Percentiles rank a stretch among this genome's conserved stretches.
These are phyloP conservation scores for Aspergillus sp. DNA, from an alignment of 2,329 filamentous ascomycete genomes.

Conservation along the genomic window DNA sequence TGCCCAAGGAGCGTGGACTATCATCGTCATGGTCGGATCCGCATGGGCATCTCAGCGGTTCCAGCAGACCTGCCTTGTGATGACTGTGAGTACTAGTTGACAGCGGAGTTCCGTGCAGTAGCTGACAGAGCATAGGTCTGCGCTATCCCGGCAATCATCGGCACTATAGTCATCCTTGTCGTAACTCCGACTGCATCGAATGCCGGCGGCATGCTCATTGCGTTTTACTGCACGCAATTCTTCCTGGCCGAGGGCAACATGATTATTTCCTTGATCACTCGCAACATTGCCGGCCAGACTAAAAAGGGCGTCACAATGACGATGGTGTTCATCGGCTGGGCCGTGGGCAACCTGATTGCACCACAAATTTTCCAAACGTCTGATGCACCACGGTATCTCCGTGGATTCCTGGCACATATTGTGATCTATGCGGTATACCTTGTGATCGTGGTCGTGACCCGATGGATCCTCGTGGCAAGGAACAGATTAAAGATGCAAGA, in stretches of 20 bases:
- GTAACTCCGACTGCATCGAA: constrained; percentile 53
- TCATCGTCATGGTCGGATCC: constrained; percentile 62
- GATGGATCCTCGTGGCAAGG: not conserved
- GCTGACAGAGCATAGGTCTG: constrained; percentile 52
- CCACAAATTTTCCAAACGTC: constrained; percentile 12
- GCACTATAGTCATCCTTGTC: constrained; percentile 66
- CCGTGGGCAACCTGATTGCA: constrained; percentile 15
- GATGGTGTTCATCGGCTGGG: constrained; percentile 56
- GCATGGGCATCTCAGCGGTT: constrained; percentile 64
- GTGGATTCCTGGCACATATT: constrained; percentile 15
- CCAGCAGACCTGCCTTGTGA: constrained; percentile 58
- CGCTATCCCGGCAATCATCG: constrained; percentile 64
- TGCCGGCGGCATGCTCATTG: constrained; percentile 62
- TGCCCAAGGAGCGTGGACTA: constrained; percentile 69
- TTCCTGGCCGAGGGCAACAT: constrained; percentile 65
- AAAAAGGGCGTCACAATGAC: constrained; percentile 65
- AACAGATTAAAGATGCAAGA: not conserved
- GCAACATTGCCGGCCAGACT: constrained; percentile 67
- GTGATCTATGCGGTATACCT: constrained; percentile 17
- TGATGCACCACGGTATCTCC: constrained; percentile 14
- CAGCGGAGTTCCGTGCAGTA: no score
- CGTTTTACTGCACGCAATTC: constrained; percentile 69
- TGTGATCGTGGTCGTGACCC: constrained; percentile 1
- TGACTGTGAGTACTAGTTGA: not conserved
- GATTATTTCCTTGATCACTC: constrained; percentile 43